Conservation (phyloP, 2,329 filamentous ascomycete species). For the Dendryphion nanum region DNA sequence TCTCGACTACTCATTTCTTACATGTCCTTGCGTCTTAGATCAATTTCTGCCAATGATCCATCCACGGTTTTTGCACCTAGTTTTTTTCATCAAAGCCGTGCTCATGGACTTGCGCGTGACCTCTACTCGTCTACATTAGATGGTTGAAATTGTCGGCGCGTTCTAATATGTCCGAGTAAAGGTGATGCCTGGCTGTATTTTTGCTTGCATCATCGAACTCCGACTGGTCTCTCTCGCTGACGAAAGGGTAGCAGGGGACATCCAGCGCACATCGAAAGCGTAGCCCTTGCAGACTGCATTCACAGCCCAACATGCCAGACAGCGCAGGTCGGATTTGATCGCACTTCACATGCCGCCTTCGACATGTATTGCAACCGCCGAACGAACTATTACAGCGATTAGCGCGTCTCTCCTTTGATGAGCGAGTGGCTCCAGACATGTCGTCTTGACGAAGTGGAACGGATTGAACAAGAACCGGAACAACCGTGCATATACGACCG, state of each 20-base stretch:
- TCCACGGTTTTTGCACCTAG: slow-evolving; percentile 4
- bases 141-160: too few species aligned
- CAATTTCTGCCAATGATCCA: slow-evolving; percentile 7
- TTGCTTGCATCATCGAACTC: slow-evolving; percentile 2
- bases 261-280: slow-evolving; percentile 5
- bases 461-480: too few species aligned
- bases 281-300: slow-evolving; percentile 8
- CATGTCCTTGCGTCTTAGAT: slow-evolving; percentile 2
- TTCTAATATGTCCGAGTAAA: slow-evolving; percentile 8
- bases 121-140: background rate
- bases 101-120: slow-evolving; percentile 3
- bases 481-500: too few species aligned
- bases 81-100: background rate
- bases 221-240: slow-evolving; percentile 1
- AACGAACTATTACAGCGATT: slow-evolving; percentile 10
- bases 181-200: slow-evolving; percentile 8
- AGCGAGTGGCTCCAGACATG: slow-evolving; percentile 1
- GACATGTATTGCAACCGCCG: slow-evolving; percentile 10
- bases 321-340: slow-evolving; percentile 9
- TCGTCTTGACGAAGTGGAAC: too few species aligned
- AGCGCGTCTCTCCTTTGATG: slow-evolving; percentile 2
- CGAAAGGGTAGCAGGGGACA: slow-evolving; percentile 4
- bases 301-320: slow-evolving; percentile 6
- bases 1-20: background rate
- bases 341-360: slow-evolving; percentile 10